A percentile compares a stretch with the other conserved stretches of the same genome.
phyloP scores from a whole-genome alignment of 1,284 basidiomycete genomes.

The Apiotrichum domesticum region DNA sequence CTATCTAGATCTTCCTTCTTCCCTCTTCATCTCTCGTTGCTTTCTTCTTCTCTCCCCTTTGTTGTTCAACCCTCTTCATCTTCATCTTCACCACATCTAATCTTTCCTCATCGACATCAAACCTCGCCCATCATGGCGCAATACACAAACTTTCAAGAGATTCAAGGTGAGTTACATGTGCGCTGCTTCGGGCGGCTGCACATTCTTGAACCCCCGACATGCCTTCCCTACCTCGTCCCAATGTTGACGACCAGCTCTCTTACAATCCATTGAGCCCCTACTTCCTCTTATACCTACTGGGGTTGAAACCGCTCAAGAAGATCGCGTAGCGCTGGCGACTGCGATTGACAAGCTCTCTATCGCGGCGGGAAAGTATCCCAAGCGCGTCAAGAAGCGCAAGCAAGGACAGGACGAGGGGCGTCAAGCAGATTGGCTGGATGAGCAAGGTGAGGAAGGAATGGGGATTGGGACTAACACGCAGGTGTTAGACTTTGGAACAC shows the following conservation, averaged over 20 bases:
- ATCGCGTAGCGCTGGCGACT: background rate
- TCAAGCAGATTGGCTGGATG: conserved; percentile 6
- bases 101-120: background rate
- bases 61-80: background rate
- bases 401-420: background rate
- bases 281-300: conserved; percentile 4
- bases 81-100: background rate
- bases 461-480: background rate
- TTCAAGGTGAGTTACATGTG: too few relatives aligned
- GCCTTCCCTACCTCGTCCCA: background rate
- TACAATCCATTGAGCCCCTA: background rate
- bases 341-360: background rate
- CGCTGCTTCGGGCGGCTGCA: background rate
- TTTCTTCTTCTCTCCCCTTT: background rate
- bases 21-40: background rate
- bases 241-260: background rate
- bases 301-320: background rate
- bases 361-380: background rate
- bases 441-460: conserved; percentile 3
- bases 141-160: background rate
- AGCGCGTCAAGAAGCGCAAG: conserved; percentile 2
- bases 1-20: background rate
- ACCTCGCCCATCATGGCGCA: background rate
- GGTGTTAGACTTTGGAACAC: conserved; percentile 11
- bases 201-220: background rate